Base-by-base conservation (phyloP, 805 yeast genomes). In the Schwanniomyces pseudopolymorphus region DNA sequence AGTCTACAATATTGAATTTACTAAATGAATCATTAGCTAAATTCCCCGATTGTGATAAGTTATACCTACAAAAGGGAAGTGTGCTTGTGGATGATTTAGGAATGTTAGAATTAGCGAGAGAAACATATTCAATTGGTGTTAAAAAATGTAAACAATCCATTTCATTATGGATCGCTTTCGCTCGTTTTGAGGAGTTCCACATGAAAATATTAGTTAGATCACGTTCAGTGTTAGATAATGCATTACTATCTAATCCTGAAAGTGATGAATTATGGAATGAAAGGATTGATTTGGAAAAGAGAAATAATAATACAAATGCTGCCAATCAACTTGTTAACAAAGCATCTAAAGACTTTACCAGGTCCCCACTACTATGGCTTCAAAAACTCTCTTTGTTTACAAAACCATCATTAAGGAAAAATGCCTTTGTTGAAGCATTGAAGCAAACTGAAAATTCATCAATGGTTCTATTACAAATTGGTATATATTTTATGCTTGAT, bases 181-280 rank as follows among this genome's bases (percentile, higher is more conserved):
- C 89, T 0, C 52, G 59, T 2, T 44, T 79, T 2, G 86, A 83
- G 50, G 80, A 75, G 49, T 40, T 51, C 1, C 50, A 59, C 1
- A 55, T 75, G 9, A 70, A 70, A 0, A 69, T 74, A 2, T 48
- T 71, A 1, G 75, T 83, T 2, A 72, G 80, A 47, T 89, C 96
- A 0, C 77, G 96, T 49, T 83, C 96, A 0, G 70, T 78, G 1
- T 64, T 90, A 19, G 97, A 89, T 54, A 67, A 80, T 21, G 94
- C 87, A 0, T 60, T 87, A 6, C 51, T 81, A 13, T 68, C 70
- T 21, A 78, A 76, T 45, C 80, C 84, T 0, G 56, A 65, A 5
- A 66, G 66, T 33, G 87, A 80, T 25, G 43, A 47, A n/a, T 54
- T 91, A 2, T 83, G 88, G 83, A 55, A 73, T 6, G 84, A 77